A percentile compares a stretch with the other conserved stretches of the same genome.
These are phyloP conservation scores for Smithsoniella earleae DNA, from an alignment of 163 green algal genomes.

Conservation along the genomic window DNA sequence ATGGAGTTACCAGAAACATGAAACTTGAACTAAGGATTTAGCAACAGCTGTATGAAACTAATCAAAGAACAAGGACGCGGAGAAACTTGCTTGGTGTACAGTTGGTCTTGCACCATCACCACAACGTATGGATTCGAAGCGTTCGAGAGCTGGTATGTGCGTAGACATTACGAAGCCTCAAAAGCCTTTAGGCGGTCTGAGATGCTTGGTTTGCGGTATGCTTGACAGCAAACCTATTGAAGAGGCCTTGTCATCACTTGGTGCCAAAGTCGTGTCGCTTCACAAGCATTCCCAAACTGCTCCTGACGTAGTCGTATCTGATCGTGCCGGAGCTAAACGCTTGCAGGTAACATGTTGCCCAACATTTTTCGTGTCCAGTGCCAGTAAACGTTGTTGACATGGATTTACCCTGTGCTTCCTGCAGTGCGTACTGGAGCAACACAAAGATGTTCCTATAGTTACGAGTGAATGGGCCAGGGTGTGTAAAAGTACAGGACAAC, in stretches of 20 bases:
- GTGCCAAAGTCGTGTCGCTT: background rate
- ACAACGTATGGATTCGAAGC: too few species aligned
- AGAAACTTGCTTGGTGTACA: too few species aligned
- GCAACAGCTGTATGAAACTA: too few species aligned
- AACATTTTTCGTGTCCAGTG: background rate
- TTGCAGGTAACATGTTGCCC: constrained; percentile 16
- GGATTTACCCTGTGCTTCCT: background rate
- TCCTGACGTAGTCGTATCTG: constrained; percentile 23
- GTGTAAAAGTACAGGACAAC: background rate
- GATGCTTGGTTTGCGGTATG: constrained; percentile 16
- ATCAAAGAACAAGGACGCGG: too few species aligned
- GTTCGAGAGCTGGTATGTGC: too few species aligned
- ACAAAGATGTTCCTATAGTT: background rate
- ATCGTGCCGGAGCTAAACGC: constrained; percentile 10
- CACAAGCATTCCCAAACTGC: background rate
- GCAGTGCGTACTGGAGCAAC: constrained; percentile 2
- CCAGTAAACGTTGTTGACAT: background rate
- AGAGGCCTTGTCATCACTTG: background rate
- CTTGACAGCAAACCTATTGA: constrained; percentile 24
- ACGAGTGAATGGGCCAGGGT: background rate
- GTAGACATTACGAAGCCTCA: too few species aligned
- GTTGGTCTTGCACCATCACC: too few species aligned
- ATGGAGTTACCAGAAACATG: too few species aligned
- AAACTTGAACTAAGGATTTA: too few species aligned
- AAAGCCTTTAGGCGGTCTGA: background rate